Evolutionary conservation across 306 rosid species (phyloP), one percentile per base, ranked within the genome.

Genomic region (Dryas alaskensis): DNA sequence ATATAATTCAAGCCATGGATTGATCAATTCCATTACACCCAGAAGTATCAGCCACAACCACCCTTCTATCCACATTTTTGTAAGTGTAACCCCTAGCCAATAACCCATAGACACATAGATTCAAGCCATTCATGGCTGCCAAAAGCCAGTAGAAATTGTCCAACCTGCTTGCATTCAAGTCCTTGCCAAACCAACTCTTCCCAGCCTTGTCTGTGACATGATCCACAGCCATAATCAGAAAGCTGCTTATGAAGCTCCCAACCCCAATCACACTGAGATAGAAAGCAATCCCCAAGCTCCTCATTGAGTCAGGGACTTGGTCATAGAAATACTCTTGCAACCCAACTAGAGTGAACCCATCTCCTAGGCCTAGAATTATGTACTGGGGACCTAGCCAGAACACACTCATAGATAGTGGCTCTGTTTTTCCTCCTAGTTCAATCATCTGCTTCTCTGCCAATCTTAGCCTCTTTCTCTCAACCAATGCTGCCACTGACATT

Each of bases 221-320:
- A 83, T 88, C 97, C 45, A 91, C 88, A 3, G 74, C 14, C 1
- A 88, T 89, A 67, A 93, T 93, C 22, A 93, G 44, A 67, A 87
- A n/a, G 58, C 96, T 91, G 59, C 98, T 93, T 0, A 88, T 45
- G 65, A 93, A 93, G 73, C 77, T 93, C n/a, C 81, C 86, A 10
- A 90, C 92, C 2, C 97, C 98, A 10, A 85, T 78, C 25, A 94
- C 96, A 53, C 96, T 86, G 4, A 94, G 62, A 65, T 91, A 94
- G 40, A 93, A 80, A 1, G 97, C 97, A 63, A 93, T 87, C 13
- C 97, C 98, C 19, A 93, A 58, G 71, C 97, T 93, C 65, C 98
- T 84, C 98, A 93, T 93, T 2, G 98, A 88, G 7, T 93, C 98
- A 0, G 98, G 98, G 46, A 88, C 98, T 81, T 93, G 98, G 58